A percentile compares a stretch with the other conserved stretches of the same genome.
phyloP scores from a whole-genome alignment of 768 basidiomycete genomes.

The Epithele typhae region DNA sequence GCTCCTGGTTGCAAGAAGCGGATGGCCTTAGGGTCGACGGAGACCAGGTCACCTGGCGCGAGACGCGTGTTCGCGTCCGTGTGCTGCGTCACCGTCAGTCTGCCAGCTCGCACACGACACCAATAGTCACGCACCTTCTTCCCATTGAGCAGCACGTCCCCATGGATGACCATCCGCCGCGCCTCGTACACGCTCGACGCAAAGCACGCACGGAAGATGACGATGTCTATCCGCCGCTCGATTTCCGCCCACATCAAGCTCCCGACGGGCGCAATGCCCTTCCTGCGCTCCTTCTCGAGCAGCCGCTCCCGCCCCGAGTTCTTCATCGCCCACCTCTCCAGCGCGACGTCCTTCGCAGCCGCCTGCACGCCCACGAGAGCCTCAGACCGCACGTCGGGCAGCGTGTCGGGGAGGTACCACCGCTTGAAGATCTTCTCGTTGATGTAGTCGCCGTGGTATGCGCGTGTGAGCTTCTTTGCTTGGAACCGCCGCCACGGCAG shows the following conservation, averaged over 20 bases:
- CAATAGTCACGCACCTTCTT: no score
- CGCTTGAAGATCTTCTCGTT: conserved; percentile 90
- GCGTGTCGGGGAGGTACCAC: conserved; percentile 84
- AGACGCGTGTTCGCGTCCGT: conserved; percentile 81
- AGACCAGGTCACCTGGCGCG: conserved; percentile 91
- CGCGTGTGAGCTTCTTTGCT: conserved; percentile 81
- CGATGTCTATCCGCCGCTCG: conserved; percentile 91
- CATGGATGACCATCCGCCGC: conserved; percentile 78
- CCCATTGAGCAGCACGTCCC: conserved; percentile 86
- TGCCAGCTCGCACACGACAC: conserved; percentile 29
- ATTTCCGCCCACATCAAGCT: conserved; percentile 94
- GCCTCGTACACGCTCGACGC: conserved; percentile 89
- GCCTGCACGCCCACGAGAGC: conserved; percentile 22
- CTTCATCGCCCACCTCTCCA: conserved; percentile 54
- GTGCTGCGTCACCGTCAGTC: conserved; percentile 44
- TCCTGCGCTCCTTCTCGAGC: conserved; percentile 45
- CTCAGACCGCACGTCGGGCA: conserved; percentile 78
- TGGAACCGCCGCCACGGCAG: conserved; percentile 92
- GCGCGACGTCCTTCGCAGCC: conserved; percentile 17
- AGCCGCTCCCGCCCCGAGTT: conserved; percentile 40
- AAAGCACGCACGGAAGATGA: conserved; percentile 88
- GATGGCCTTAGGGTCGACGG: conserved; percentile 79
- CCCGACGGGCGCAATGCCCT: conserved; percentile 83
- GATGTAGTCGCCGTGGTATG: conserved; percentile 94
- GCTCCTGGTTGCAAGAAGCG: conserved; percentile 53